Percentiles rank a stretch among this genome's conserved stretches.
Conservation (phyloP, 148 eudicot species). For the Simmondsia chinensis region DNA sequence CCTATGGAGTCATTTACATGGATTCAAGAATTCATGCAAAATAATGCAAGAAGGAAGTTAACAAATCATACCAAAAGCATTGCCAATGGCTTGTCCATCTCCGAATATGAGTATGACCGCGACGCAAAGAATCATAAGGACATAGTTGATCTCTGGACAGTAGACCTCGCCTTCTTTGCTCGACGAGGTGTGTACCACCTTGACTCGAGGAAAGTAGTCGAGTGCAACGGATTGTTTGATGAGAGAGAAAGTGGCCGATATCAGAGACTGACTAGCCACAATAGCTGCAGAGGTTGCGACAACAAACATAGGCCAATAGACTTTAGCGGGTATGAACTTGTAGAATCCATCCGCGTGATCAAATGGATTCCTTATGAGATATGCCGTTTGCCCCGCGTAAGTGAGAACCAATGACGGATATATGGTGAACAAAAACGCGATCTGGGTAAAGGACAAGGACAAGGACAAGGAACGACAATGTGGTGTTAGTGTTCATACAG, state of each 20-base stretch:
- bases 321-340: conserved; percentile 44
- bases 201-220: conserved; percentile 66
- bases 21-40: too few species aligned
- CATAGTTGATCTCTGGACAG: conserved; percentile 64
- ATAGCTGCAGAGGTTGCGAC: conserved; percentile 50
- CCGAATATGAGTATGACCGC: conserved; percentile 55
- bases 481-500: neutral
- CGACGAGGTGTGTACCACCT: conserved; percentile 65
- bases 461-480: neutral
- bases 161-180: conserved; percentile 68
- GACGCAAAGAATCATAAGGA: conserved; percentile 63
- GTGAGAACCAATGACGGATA: conserved; percentile 63
- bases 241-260: conserved; percentile 53
- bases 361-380: conserved; percentile 50
- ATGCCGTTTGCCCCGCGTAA: conserved; percentile 78
- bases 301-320: conserved; percentile 76
- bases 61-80: conserved; percentile 86
- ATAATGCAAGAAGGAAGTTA: neutral
- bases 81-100: conserved; percentile 59
- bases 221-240: conserved; percentile 47
- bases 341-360: conserved; percentile 47
- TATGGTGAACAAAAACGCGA: conserved; percentile 44
- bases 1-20: too few species aligned
- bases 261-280: conserved; percentile 58
- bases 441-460: conserved; percentile 20